Evolutionary conservation across 257 asterid species (phyloP).

Genomic region (Nicotiana benthamiana): DNA sequence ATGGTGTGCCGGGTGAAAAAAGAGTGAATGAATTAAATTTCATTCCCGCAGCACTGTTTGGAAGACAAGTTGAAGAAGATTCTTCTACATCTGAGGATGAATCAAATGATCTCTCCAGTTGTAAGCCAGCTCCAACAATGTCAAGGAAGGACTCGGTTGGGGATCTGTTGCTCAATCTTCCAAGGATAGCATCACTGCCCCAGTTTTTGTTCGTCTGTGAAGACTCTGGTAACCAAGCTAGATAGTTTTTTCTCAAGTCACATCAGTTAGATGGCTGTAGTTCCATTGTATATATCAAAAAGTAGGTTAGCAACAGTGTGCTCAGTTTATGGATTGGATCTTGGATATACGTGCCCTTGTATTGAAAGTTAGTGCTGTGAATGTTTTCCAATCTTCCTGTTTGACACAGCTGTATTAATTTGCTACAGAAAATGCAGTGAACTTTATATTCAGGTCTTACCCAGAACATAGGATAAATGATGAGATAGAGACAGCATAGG

Average conservation of each 20-base stretch:
- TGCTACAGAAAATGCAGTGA: not conserved
- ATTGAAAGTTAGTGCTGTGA: not conserved
- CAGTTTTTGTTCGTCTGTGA: constrained; percentile 74
- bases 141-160: constrained; percentile 88
- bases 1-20: constrained; percentile 21
- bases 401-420: not conserved
- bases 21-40: constrained; percentile 11
- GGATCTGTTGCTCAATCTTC: constrained; percentile 67
- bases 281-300: constrained; percentile 10
- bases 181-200: constrained; percentile 89
- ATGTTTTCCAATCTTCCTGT: not conserved
- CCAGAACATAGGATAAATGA: not conserved
- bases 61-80: constrained; percentile 8
- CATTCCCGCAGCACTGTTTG: constrained; percentile 2
- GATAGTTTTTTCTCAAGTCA: constrained; percentile 17
- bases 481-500: not conserved
- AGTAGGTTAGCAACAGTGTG: not conserved
- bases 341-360: not conserved
- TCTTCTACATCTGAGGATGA: constrained; percentile 1
- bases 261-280: not conserved
- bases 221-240: constrained; percentile 57
- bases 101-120: constrained; percentile 16
- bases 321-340: not conserved
- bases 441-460: not conserved
- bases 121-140: constrained; percentile 38